Evolutionary conservation across 2,329 filamentous ascomycete species (phyloP).

Genomic region (Aspergillus sp.): DNA sequence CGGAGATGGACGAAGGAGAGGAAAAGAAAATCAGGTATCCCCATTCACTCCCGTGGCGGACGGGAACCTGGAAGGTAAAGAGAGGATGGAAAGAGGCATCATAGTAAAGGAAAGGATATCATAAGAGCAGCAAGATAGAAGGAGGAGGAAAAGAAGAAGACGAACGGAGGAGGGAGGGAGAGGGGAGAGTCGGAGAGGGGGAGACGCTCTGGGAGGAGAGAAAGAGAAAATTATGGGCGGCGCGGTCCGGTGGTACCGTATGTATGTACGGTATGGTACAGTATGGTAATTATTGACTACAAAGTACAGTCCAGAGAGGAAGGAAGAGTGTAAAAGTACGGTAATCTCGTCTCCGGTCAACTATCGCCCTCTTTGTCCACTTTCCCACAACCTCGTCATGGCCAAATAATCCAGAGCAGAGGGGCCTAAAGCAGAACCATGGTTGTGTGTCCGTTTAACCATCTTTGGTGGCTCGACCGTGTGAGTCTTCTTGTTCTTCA

Average conservation of each 20-base stretch:
- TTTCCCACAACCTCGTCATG: too few relatives aligned
- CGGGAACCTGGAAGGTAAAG: conserved; percentile 32
- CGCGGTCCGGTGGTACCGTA: not conserved
- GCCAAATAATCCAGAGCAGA: too few relatives aligned
- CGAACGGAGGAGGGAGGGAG: conserved; percentile 5
- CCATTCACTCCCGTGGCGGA: conserved; percentile 43
- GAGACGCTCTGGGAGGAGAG: conserved; percentile 17
- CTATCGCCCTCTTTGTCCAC: too few relatives aligned
- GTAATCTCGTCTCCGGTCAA: not conserved
- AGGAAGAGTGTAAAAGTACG: conserved; percentile 8
- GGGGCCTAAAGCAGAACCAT: not conserved
- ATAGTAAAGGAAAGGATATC: conserved; percentile 18
- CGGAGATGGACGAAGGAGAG: conserved; percentile 9
- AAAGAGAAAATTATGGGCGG: conserved; percentile 8
- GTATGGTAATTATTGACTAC: not conserved
- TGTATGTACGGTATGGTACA: not conserved
- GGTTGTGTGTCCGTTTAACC: not conserved
- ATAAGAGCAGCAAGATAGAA: conserved; percentile 16
- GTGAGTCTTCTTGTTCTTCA: not conserved
- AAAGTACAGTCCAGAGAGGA: not conserved
- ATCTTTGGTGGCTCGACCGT: not conserved
- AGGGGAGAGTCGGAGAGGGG: conserved; percentile 10
- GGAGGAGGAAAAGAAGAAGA: conserved; percentile 12
- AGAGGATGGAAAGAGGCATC: conserved; percentile 32
- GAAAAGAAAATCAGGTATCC: conserved; percentile 27